A percentile compares a stretch with the other conserved stretches of the same genome.
Evolutionary conservation across 768 basidiomycete species (phyloP).

Genomic region (Hygrophorus russula): DNA sequence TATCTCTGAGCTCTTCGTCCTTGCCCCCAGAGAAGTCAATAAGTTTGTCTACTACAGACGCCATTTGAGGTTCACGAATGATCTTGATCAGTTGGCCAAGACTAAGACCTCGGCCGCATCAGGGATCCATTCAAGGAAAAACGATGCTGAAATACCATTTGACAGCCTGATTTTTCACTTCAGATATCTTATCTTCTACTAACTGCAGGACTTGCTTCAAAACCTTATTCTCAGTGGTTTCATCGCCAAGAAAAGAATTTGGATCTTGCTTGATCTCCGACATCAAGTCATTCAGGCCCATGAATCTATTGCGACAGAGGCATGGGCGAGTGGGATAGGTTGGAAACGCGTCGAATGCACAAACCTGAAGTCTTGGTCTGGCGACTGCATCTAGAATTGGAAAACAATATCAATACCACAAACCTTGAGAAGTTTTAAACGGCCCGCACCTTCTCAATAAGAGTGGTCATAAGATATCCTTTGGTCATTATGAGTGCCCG

Average conservation of each 20-base stretch:
- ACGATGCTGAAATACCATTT: constrained; percentile 52
- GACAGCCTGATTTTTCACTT: constrained; percentile 96
- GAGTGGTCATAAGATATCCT: constrained; percentile 73
- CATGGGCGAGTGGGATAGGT: constrained; percentile 10
- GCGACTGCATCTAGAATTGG: constrained; percentile 64
- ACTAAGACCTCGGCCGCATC: constrained; percentile 27
- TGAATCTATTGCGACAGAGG: constrained; percentile 52
- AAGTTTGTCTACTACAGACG: constrained; percentile 79
- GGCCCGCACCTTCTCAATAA: constrained; percentile 61
- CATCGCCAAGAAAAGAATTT: constrained; percentile 70
- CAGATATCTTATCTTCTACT: constrained; percentile 91
- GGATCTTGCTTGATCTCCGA: constrained; percentile 77
- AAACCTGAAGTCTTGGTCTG: constrained; percentile 85
- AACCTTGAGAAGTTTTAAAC: background rate
- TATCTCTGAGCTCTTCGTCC: constrained; percentile 90
- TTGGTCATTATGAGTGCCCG: constrained; percentile 55
- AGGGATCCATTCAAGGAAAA: constrained; percentile 2
- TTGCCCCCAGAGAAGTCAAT: constrained; percentile 77
- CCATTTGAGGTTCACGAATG: constrained; percentile 72
- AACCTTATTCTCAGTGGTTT: constrained; percentile 74
- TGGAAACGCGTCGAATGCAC: constrained; percentile 16
- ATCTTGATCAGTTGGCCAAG: constrained; percentile 87
- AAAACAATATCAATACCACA: background rate
- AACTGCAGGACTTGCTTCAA: constrained; percentile 75
- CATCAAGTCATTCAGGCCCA: constrained; percentile 94